These are phyloP conservation scores for Aspergillus amoenus DNA, from an alignment of 2,329 filamentous ascomycete genomes.

Conservation along the genomic window DNA sequence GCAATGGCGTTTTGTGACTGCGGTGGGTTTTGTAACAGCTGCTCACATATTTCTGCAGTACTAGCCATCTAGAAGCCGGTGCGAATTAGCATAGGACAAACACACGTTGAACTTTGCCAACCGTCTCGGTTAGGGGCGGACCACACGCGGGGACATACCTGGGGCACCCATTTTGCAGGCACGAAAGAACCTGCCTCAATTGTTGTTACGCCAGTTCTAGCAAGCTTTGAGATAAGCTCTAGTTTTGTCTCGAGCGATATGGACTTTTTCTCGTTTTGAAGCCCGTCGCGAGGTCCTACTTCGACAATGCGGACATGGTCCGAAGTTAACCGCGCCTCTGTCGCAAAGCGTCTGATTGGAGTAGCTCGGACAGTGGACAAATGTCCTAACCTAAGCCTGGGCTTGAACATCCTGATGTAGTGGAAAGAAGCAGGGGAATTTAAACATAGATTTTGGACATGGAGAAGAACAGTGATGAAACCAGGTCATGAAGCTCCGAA, in stretches of 20 bases:
- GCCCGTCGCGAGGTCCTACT: conserved; percentile 54
- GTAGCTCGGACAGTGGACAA: conserved; percentile 28
- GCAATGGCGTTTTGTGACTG: conserved; percentile 53
- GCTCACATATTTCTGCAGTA: conserved; percentile 60
- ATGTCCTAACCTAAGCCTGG: conserved; percentile 28
- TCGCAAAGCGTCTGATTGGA: conserved; percentile 33
- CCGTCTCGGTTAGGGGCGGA: background rate
- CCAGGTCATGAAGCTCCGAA: conserved; percentile 7
- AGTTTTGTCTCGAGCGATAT: conserved; percentile 51
- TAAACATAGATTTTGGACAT: background rate
- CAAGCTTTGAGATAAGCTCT: conserved; percentile 48
- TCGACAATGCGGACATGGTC: conserved; percentile 55
- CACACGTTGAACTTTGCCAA: background rate
- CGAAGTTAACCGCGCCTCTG: conserved; percentile 43
- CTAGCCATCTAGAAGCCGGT: conserved; percentile 58
- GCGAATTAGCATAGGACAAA: background rate
- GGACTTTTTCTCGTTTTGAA: conserved; percentile 54
- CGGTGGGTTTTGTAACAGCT: conserved; percentile 53
- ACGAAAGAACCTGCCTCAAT: conserved; percentile 57
- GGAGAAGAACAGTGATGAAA: conserved; percentile 1
- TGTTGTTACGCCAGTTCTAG: conserved; percentile 49
- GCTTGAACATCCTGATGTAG: conserved; percentile 25
- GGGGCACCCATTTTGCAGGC: conserved; percentile 55
- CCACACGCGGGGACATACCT: conserved; percentile 36
- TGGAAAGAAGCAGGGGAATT: background rate